A percentile compares a stretch with the other conserved stretches of the same genome.
Conservation (phyloP, 345 rosid genomes). For the Xanthoceras sorbifolium region DNA sequence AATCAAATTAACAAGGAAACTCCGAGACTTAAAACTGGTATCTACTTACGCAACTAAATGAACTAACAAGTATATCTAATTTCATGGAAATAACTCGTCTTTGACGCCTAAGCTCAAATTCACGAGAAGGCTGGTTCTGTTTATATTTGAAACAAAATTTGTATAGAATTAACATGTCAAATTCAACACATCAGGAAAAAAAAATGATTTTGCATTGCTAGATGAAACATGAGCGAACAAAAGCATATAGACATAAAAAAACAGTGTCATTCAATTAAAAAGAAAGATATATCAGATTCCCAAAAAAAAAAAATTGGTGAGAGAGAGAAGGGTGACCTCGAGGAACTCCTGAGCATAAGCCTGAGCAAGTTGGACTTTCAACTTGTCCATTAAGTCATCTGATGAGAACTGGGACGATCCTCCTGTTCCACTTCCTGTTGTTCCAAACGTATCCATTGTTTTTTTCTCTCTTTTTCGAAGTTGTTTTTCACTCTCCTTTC, state of each 20-base stretch:
- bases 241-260: not conserved
- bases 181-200: not conserved
- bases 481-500: too few relatives aligned
- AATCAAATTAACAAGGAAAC: too few relatives aligned
- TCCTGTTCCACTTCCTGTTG: constrained; percentile 43
- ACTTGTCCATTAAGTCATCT: constrained; percentile 65
- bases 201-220: too few relatives aligned
- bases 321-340: constrained; percentile 42
- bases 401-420: constrained; percentile 50
- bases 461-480: not conserved
- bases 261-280: not conserved
- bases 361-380: constrained; percentile 70
- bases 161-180: not conserved
- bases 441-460: constrained; percentile 69
- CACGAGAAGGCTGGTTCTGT: not conserved
- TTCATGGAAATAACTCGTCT: not conserved
- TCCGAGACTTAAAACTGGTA: too few relatives aligned
- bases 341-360: constrained; percentile 83
- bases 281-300: not conserved
- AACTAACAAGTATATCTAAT: not conserved
- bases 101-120: not conserved
- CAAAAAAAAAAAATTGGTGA: not conserved
- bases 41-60: not conserved
- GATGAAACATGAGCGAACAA: too few relatives aligned
- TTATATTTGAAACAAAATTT: not conserved